A percentile compares a stretch with the other conserved stretches of the same genome.
These are phyloP conservation scores for Verticillium tricorpus DNA, from an alignment of 2,329 filamentous ascomycete species.

Conservation along the genomic window DNA sequence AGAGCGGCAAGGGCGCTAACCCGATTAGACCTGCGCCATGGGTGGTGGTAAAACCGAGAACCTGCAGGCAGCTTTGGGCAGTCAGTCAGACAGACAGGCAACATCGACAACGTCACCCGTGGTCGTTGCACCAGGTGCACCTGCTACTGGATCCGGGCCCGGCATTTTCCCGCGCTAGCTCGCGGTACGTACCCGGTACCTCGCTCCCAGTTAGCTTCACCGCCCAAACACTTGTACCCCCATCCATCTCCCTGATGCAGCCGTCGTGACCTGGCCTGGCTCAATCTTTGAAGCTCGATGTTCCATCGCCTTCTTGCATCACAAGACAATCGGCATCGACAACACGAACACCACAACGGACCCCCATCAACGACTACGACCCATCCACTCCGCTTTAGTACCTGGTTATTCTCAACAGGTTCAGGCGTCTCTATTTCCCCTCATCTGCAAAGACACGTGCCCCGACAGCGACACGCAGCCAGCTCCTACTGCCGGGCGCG, in stretches of 20 bases:
- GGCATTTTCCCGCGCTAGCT: slow-evolving; percentile 9
- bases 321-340: slow-evolving; percentile 11
- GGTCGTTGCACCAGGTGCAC: slow-evolving; percentile 1
- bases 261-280: not conserved
- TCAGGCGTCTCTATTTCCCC: not conserved
- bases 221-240: not conserved
- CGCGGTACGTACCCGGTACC: slow-evolving; percentile 16
- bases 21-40: not conserved
- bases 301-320: slow-evolving; percentile 23
- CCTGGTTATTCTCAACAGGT: not conserved
- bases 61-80: not conserved
- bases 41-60: too few species aligned
- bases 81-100: slow-evolving; percentile 18
- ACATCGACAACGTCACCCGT: slow-evolving; percentile 30
- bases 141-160: slow-evolving; percentile 2
- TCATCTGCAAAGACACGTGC: not conserved
- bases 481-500: not conserved
- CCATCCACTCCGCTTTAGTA: not conserved
- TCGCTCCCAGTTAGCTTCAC: not conserved
- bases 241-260: not conserved
- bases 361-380: slow-evolving; percentile 4
- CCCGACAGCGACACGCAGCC: not conserved
- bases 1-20: not conserved
- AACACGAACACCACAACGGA: not conserved
- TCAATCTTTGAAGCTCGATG: slow-evolving; percentile 22